Evolutionary conservation across 345 rosid genomes (phyloP).

Genomic region (Pseudoturritis turrita): DNA sequence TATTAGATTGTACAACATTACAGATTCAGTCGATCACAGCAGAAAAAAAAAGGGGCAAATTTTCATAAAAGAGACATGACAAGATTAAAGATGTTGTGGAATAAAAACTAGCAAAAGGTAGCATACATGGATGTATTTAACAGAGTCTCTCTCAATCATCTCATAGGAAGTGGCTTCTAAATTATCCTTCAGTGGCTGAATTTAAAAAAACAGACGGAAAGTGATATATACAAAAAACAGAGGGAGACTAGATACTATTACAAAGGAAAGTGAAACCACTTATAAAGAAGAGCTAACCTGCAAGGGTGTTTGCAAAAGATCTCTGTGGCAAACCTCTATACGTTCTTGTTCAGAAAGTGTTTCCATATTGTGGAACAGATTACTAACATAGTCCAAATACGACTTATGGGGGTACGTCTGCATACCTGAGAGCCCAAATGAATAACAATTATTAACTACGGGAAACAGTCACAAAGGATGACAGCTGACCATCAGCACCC

Average conservation of each 20-base stretch:
- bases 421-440: constrained; percentile 31
- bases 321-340: constrained; percentile 60
- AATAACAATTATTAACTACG: neutral
- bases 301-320: constrained; percentile 65
- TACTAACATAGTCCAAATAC: constrained; percentile 63
- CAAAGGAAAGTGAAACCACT: neutral
- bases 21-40: neutral
- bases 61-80: neutral
- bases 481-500: neutral
- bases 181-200: constrained; percentile 85
- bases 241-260: neutral
- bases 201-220: neutral
- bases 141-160: constrained; percentile 64
- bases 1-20: neutral
- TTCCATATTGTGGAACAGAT: constrained; percentile 65
- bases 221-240: neutral
- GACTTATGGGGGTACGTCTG: constrained; percentile 53
- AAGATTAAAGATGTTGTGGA: neutral
- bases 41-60: too few species aligned
- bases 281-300: constrained; percentile 51
- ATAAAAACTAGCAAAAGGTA: neutral
- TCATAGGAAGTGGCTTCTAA: constrained; percentile 75
- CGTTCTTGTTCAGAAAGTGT: constrained; percentile 71
- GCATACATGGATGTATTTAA: constrained; percentile 68
- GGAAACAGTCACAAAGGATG: neutral